Conservation (phyloP, 2,329 filamentous ascomycete species). For the Mollisiaceae sp. region DNA sequence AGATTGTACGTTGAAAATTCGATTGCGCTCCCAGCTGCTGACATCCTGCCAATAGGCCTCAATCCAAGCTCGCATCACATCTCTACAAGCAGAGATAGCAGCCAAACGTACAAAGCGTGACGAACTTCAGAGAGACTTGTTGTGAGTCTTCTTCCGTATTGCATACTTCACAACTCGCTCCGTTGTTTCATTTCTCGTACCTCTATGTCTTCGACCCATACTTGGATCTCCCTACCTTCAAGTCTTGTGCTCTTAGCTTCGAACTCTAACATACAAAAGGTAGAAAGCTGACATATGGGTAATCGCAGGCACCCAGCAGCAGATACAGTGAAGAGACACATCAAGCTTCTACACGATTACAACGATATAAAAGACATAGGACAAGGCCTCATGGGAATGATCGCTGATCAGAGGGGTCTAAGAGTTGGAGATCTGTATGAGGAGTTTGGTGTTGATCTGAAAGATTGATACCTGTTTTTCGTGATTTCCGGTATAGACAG, state of each 20-base stretch:
- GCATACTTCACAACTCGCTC: not conserved
- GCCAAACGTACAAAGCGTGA: constrained; percentile 43
- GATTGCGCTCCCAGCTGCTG: not conserved
- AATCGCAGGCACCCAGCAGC: constrained; percentile 41
- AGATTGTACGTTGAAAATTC: constrained; percentile 34
- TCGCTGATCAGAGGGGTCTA: constrained; percentile 67
- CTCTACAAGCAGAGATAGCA: constrained; percentile 46
- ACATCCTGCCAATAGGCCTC: constrained; percentile 33
- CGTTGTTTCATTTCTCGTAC: not conserved
- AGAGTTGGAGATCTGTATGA: constrained; percentile 43
- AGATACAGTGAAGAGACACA: constrained; percentile 64
- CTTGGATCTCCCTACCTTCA: too few species aligned
- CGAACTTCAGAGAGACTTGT: constrained; percentile 43
- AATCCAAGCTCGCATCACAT: constrained; percentile 51
- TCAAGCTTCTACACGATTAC: constrained; percentile 68
- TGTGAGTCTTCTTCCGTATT: constrained; percentile 31
- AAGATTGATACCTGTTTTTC: constrained; percentile 32
- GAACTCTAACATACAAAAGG: not conserved
- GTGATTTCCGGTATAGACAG: not conserved
- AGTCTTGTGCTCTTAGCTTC: not conserved
- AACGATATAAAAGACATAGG: constrained; percentile 75
- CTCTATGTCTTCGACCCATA: not conserved
- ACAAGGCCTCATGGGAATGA: constrained; percentile 67
- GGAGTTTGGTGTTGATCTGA: constrained; percentile 42
- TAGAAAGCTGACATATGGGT: not conserved